phyloP scores from a whole-genome alignment of 352 stramenopile genomes.

The Phytophthora fragariaefolia region DNA sequence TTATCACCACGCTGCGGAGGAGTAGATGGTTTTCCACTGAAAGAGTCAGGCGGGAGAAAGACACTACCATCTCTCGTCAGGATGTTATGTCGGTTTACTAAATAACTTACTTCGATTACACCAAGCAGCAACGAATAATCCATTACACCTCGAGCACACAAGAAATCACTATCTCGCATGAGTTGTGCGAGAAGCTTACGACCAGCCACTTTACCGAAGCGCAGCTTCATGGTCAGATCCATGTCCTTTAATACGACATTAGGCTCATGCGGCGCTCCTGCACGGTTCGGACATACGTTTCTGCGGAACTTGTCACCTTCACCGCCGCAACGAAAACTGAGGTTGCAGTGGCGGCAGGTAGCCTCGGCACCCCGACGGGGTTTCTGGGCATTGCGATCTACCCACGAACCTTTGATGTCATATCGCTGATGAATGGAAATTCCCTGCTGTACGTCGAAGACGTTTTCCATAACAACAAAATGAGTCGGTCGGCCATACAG shows the following conservation, averaged over 20 bases:
- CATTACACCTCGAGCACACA: constrained; percentile 80
- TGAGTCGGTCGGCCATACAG: constrained; percentile 75
- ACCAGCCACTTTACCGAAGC: constrained; percentile 55
- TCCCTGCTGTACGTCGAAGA: constrained; percentile 84
- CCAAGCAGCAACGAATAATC: constrained; percentile 87
- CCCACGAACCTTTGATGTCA: constrained; percentile 90
- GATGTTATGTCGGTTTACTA: constrained; percentile 74
- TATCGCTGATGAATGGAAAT: constrained; percentile 85
- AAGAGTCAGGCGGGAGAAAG: constrained; percentile 42
- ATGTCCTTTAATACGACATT: constrained; percentile 87
- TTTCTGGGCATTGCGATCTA: constrained; percentile 79
- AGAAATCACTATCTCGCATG: constrained; percentile 73
- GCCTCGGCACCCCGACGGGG: constrained; percentile 58
- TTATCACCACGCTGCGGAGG: constrained; percentile 14
- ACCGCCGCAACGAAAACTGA: constrained; percentile 63
- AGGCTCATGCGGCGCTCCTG: constrained; percentile 57
- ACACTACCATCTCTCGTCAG: constrained; percentile 65
- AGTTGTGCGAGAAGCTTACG: constrained; percentile 63
- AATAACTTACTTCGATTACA: constrained; percentile 81
- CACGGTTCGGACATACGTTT: constrained; percentile 71
- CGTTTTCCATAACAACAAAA: constrained; percentile 92
- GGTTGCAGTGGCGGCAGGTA: constrained; percentile 76
- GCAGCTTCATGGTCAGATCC: constrained; percentile 79
- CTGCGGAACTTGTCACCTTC: constrained; percentile 24
- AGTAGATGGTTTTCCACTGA: constrained; percentile 7